Evolutionary conservation across 345 rosid species (phyloP), one percentile per base, ranked within the genome.

Genomic region (Salix koriyanagi): DNA sequence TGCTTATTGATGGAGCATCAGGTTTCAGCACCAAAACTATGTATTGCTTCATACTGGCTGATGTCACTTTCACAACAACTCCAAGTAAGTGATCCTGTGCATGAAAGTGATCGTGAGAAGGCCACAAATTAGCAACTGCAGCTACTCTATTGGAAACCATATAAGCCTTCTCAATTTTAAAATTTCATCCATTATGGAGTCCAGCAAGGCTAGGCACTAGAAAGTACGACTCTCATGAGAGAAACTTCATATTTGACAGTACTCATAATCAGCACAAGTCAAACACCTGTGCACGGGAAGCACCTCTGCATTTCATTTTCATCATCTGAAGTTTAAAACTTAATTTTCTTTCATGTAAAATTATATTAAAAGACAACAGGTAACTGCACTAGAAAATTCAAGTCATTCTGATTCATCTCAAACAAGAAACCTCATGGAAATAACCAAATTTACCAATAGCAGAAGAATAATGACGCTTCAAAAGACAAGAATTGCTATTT

Each of bases 41-140:
- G 80, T 81, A 86, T 79, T 89, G 96, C 71, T 85, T 90, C 79
- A 85, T 79, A 72, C 72, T 81, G 74, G 67, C 58, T 70, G 91
- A 76, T 81, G 86, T 72, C 77, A 84, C 77, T 89, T 87, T 90
- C 80, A 95, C 79, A 69, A 93, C 87, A 66, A 89, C 96, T 84
- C 99, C 99, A 42, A 95, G 93, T 70, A 91, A 89, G 84, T 90
- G 93, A 79, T 91, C 97, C 81, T 86, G 89, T 52, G 71, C 91
- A 93, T 91, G 94, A 64, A 71, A 70, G 73, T 80, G 50, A 46
- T 11, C 16, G 14, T 67, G 48, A 73, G n/a, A 76, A 76, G 71
- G 37, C 70, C 52, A 84, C 7, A 74, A 72, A 26, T 46, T 77
- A 73, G 67, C 75, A 74, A 7, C 72, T 68, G 15, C 15, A 61